Evolutionary conservation across 140 eudicot species (phyloP).

Genomic region (Oenanthe javanica): DNA sequence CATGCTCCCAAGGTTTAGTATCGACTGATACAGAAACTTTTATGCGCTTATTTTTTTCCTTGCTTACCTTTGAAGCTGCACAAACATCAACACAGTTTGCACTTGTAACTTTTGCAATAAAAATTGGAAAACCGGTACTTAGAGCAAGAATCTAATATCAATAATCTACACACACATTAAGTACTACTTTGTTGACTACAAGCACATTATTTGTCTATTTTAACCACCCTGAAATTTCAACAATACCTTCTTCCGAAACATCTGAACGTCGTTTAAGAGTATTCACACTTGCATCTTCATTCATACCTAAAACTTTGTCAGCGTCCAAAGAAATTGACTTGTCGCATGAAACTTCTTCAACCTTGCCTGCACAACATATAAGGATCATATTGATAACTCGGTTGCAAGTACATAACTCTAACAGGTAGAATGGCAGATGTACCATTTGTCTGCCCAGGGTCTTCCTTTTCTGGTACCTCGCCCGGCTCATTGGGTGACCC

Average conservation of each 20-base stretch:
- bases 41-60: conserved; percentile 54
- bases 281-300: conserved; percentile 18
- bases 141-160: neutral
- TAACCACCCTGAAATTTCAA: neutral
- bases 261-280: conserved; percentile 41
- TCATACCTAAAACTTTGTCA: conserved; percentile 14
- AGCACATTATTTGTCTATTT: neutral
- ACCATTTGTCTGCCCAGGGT: conserved; percentile 24
- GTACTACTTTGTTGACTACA: neutral
- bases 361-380: conserved; percentile 17
- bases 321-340: conserved; percentile 14
- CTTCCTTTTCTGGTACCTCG: conserved; percentile 14
- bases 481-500: conserved; percentile 19
- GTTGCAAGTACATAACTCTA: neutral
- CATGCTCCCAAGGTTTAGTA: conserved; percentile 85
- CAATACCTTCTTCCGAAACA: conserved; percentile 42
- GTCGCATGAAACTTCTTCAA: conserved; percentile 20
- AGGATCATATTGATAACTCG: conserved; percentile 14
- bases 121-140: neutral
- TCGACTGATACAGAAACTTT: conserved; percentile 35
- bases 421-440: neutral
- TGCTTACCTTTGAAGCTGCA: conserved; percentile 42
- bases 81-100: conserved; percentile 18
- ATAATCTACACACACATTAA: neutral
- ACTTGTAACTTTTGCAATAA: conserved; percentile 31